Percentiles rank a stretch among this genome's conserved stretches.
Evolutionary conservation across 139 green algal genomes (phyloP).

Genomic region (Gonium pectorale): DNA sequence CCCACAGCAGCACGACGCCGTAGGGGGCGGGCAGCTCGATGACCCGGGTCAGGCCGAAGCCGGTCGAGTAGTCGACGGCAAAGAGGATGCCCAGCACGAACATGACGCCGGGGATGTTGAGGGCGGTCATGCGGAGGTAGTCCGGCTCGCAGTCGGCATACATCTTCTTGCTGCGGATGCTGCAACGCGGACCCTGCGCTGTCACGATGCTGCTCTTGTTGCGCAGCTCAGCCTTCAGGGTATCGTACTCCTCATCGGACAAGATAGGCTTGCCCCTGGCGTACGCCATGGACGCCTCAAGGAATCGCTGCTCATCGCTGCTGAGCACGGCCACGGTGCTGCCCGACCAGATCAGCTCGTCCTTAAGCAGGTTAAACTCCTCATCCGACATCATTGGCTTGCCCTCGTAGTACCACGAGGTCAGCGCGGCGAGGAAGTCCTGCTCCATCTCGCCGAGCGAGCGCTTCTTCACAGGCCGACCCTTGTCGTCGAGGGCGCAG

Average conservation of each 20-base stretch:
- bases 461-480: conserved; percentile 59
- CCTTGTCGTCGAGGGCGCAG: conserved; percentile 63
- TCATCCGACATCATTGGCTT: conserved; percentile 82
- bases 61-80: conserved; percentile 85
- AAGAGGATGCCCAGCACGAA: conserved; percentile 84
- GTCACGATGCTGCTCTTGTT: conserved; percentile 67
- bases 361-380: conserved; percentile 90
- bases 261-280: conserved; percentile 80
- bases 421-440: conserved; percentile 85
- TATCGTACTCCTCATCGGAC: conserved; percentile 88
- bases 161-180: conserved; percentile 80
- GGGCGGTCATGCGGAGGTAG: conserved; percentile 85
- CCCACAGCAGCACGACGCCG: conserved; percentile 88
- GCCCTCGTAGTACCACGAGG: conserved; percentile 72
- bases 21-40: conserved; percentile 88
- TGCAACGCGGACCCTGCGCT: conserved; percentile 54
- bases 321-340: conserved; percentile 79
- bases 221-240: conserved; percentile 79
- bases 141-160: conserved; percentile 79
- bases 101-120: conserved; percentile 90
- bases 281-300: conserved; percentile 85
- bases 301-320: conserved; percentile 85
- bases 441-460: conserved; percentile 89
- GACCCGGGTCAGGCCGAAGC: conserved; percentile 81
- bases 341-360: conserved; percentile 89